Base-by-base conservation (phyloP, 2,329 filamentous ascomycete genomes). In the Arthrobotrys entomopaga region DNA sequence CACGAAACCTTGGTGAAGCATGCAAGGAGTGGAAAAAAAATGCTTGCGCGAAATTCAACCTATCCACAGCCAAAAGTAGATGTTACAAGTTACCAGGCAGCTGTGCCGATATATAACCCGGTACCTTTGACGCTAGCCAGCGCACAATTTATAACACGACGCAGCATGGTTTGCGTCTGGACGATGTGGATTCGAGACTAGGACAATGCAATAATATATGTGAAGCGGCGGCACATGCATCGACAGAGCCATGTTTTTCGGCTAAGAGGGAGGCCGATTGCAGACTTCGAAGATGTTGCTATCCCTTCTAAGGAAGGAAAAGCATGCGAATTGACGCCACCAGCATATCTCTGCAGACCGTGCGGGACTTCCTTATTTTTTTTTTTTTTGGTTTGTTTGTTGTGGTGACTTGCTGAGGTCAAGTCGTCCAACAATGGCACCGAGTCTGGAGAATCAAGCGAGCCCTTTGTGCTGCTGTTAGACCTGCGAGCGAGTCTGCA, bases 311-410 rank as follows among this genome's bases (percentile, higher is more conserved):
- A 63, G 61, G 56, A 24, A 65, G 38, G 61, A 73, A 66, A 66
- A 56, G 61, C 61, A 73, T 73, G 69, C 61, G 58, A 50, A 66
- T 65, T 73, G 69, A 73, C 69, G 69, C 69, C 69, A 73, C 69
- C 29, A 73, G 61, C 69, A 73, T 65, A 49, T 49, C 52, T 56
- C 42, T 46, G 29, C 60, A 54, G 40, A 52, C 60, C 54, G 56
- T 65, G 60, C 67, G 67, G 60, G 67, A 72, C 69, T 6, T 6
- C 11, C 42, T 46, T 40, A 40, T 40, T 40, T 73, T 73, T 63
- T 69, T n/a, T n/a, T 65, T 24, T 59, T 40, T 40, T 15, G 20
- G 49, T 20, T 46, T 43, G 67, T 54, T 19, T 43, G 46, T 48
- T 34, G 24, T 54, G 52, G 15, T 38, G 34, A 48, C 29, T 29